A percentile compares a stretch with the other conserved stretches of the same genome.
Evolutionary conservation across 1,284 basidiomycete genomes (phyloP).

Genomic region (Leccinum griseonigrum): DNA sequence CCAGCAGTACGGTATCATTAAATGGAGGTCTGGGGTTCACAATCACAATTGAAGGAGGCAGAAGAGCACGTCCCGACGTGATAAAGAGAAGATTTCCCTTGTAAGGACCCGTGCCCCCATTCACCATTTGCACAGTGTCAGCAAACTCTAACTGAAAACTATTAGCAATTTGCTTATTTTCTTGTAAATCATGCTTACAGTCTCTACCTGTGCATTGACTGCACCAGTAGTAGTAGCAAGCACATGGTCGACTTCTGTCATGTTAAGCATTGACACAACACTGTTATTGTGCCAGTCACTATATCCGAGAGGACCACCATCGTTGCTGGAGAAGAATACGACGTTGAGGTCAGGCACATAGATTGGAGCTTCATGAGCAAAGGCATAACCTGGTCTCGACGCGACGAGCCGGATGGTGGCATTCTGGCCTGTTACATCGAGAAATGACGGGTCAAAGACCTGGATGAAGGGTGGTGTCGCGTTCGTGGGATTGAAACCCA

Average conservation of each 20-base stretch:
- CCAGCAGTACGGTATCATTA: conserved; percentile 60
- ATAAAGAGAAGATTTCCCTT: conserved; percentile 60
- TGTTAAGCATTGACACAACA: conserved; percentile 44
- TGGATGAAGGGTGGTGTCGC: background rate
- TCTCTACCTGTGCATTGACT: conserved; percentile 55
- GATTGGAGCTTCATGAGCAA: background rate
- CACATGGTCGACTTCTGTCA: conserved; percentile 43
- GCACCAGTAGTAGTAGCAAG: conserved; percentile 33
- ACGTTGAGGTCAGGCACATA: background rate
- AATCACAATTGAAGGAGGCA: conserved; percentile 62
- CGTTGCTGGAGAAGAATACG: conserved; percentile 25
- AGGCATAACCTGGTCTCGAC: background rate
- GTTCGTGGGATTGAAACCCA: conserved; percentile 45
- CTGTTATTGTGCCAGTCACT: conserved; percentile 47
- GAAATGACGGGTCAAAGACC: background rate
- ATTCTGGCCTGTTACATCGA: background rate
- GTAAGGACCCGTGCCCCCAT: conserved; percentile 72
- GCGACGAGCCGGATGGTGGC: background rate
- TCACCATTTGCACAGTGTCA: conserved; percentile 63
- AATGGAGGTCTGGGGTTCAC: conserved; percentile 64
- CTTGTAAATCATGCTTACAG: conserved; percentile 37
- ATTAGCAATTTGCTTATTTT: background rate
- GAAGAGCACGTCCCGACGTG: conserved; percentile 63
- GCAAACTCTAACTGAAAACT: conserved; percentile 45
- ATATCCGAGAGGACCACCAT: conserved; percentile 37